These are phyloP conservation scores for Nemania bipapillata DNA, from an alignment of 2,329 filamentous ascomycete species.

Conservation along the genomic window DNA sequence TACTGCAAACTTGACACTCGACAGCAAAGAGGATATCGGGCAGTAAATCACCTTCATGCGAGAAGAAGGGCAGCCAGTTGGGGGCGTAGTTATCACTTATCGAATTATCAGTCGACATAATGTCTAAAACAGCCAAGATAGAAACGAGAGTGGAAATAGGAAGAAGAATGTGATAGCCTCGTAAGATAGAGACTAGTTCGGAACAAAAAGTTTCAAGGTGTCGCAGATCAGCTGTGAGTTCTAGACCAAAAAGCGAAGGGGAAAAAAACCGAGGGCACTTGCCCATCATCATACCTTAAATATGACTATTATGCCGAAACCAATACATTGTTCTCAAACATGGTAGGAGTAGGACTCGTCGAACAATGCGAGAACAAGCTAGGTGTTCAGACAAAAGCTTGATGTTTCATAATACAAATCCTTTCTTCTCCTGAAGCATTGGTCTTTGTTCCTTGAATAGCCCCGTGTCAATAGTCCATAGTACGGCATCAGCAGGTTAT, in stretches of 20 bases:
- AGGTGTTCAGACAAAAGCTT: constrained; percentile 6
- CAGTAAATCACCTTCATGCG: neutral
- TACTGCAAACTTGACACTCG: constrained; percentile 9
- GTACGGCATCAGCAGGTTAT: neutral
- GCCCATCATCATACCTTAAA: neutral
- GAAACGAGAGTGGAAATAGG: neutral
- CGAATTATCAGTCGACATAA: neutral
- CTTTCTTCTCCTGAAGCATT: constrained; percentile 4
- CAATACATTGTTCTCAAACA: constrained; percentile 12
- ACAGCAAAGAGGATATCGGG: neutral
- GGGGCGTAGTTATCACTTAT: constrained; percentile 22
- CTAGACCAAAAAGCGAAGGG: neutral
- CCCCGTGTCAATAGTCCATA: too few species aligned
- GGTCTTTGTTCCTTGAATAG: neutral
- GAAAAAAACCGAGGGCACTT: neutral
- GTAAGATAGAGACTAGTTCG: neutral
- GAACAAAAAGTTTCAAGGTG: neutral
- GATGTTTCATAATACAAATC: constrained; percentile 12
- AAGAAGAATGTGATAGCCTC: neutral
- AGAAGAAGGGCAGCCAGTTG: constrained; percentile 26
- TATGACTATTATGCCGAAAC: constrained; percentile 1
- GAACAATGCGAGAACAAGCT: neutral
- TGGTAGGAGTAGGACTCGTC: neutral
- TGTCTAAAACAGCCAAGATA: neutral
- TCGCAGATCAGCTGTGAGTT: neutral